Percentiles rank a stretch among this genome's conserved stretches.
phyloP scores from a whole-genome alignment of 306 rosid genomes.

The Rosa chinensis region DNA sequence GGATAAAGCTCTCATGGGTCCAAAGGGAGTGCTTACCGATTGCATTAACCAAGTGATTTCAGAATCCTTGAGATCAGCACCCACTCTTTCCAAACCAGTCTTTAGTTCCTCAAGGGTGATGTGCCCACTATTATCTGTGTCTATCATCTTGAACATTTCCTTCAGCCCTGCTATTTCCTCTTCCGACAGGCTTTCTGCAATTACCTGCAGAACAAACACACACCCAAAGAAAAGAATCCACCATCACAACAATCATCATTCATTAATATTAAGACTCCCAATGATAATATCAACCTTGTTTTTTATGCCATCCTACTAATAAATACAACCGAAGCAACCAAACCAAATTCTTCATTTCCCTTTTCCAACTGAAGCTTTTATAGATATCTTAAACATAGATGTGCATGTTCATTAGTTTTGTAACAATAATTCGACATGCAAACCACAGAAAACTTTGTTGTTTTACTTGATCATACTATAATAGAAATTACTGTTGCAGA shows the following conservation, averaged over 20 bases:
- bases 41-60: constrained; percentile 80
- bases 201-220: constrained; percentile 53
- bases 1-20: constrained; percentile 8
- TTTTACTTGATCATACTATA: not conserved
- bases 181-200: constrained; percentile 87
- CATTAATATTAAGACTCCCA: constrained; percentile 6
- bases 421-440: not conserved
- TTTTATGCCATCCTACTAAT: not conserved
- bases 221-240: constrained; percentile 15
- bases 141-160: constrained; percentile 95
- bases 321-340: not conserved
- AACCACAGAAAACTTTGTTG: not conserved
- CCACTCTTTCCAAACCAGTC: constrained; percentile 84
- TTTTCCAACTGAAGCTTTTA: not conserved
- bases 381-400: constrained; percentile 7
- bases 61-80: constrained; percentile 71
- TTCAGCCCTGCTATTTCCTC: constrained; percentile 94
- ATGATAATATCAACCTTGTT: not conserved
- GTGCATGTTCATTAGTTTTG: not conserved
- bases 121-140: constrained; percentile 83
- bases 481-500: not conserved
- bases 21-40: constrained; percentile 57
- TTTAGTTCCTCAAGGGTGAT: constrained; percentile 86
- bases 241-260: constrained; percentile 1
- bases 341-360: not conserved